Conservation (phyloP, 495 filamentous ascomycete genomes). For the Aspergillus ellipticus region DNA sequence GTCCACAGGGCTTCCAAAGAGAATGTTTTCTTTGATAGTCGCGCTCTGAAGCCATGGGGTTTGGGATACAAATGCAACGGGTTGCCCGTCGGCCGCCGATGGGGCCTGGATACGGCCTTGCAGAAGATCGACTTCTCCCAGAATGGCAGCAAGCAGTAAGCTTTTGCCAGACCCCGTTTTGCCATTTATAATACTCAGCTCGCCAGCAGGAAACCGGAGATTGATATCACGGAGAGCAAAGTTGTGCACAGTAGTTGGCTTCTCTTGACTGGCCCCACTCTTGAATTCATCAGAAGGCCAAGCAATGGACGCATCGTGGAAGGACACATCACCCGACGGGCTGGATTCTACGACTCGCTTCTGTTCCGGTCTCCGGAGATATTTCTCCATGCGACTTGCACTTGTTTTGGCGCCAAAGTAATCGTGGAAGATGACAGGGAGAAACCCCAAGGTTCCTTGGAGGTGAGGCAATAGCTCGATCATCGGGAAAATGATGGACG, state of each 20-base stretch:
- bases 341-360: slow-evolving; percentile 26
- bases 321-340: slow-evolving; percentile 45
- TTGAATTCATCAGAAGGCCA: slow-evolving; percentile 56
- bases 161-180: slow-evolving; percentile 59
- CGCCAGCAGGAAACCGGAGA: slow-evolving; percentile 59
- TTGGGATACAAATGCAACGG: slow-evolving; percentile 73
- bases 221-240: slow-evolving; percentile 56
- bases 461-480: slow-evolving; percentile 1
- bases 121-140: slow-evolving; percentile 55
- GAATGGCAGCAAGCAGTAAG: slow-evolving; percentile 54
- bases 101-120: slow-evolving; percentile 23
- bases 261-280: slow-evolving; percentile 39
- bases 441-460: background rate
- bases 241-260: slow-evolving; percentile 11
- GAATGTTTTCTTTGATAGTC: slow-evolving; percentile 67
- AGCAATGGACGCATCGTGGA: slow-evolving; percentile 58
- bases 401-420: slow-evolving; percentile 49
- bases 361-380: slow-evolving; percentile 59
- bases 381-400: slow-evolving; percentile 58
- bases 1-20: slow-evolving; percentile 67
- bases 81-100: slow-evolving; percentile 47
- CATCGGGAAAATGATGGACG: background rate
- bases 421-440: background rate
- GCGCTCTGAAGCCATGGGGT: slow-evolving; percentile 86
- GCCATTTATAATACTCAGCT: slow-evolving; percentile 59